These are phyloP conservation scores for Pachyrhizus erosus DNA, from an alignment of 306 rosid genomes.

Conservation along the genomic window DNA sequence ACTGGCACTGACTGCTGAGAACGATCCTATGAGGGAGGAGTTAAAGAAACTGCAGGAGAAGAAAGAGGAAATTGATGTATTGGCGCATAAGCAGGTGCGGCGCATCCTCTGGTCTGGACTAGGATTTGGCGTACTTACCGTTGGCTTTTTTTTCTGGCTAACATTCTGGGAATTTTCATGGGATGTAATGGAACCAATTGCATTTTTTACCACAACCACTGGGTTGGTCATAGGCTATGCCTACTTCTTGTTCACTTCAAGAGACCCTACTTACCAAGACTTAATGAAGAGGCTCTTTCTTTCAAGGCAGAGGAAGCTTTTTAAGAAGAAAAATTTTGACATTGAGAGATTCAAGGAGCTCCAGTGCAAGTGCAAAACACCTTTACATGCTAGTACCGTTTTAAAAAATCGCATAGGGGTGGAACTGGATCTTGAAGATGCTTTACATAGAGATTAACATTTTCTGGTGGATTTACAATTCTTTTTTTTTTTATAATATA, in stretches of 20 bases:
- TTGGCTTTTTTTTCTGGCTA: conserved; percentile 84
- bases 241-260: conserved; percentile 84
- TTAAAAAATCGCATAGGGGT: conserved; percentile 68
- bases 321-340: conserved; percentile 67
- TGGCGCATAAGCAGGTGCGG: conserved; percentile 84
- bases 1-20: conserved; percentile 66
- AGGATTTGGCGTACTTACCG: conserved; percentile 52
- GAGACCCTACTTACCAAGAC: conserved; percentile 95
- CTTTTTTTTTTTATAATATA: not conserved
- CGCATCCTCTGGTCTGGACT: conserved; percentile 85
- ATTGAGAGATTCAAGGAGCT: conserved; percentile 70
- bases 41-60: conserved; percentile 65
- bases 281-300: conserved; percentile 86
- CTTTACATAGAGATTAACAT: conserved; percentile 57
- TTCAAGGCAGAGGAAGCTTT: conserved; percentile 79
- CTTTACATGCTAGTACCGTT: conserved; percentile 54
- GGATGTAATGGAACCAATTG: conserved; percentile 97
- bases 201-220: conserved; percentile 76
- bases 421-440: conserved; percentile 74
- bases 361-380: conserved; percentile 62
- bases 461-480: conserved; percentile 4
- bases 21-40: conserved; percentile 77
- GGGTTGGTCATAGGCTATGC: conserved; percentile 88
- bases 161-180: conserved; percentile 99
- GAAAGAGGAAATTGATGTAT: conserved; percentile 81